Conservation (phyloP, 768 basidiomycete genomes). For the Tricholoma flavovirens region DNA sequence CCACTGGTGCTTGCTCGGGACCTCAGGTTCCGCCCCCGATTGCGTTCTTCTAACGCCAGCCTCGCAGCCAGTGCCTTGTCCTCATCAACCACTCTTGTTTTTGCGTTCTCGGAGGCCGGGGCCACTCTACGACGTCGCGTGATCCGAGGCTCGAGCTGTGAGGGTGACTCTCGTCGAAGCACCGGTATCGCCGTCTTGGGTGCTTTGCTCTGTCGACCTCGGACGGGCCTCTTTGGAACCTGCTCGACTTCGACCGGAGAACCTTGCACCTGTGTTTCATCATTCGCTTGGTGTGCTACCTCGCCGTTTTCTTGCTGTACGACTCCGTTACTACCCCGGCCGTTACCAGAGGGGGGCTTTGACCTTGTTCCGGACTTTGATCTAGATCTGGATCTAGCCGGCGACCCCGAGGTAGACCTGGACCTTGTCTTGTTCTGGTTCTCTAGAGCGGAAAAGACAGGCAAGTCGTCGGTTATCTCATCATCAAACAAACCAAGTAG, state of each 20-base stretch:
- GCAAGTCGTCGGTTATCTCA: conserved; percentile 16
- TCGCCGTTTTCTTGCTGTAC: neutral
- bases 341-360: neutral
- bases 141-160: neutral
- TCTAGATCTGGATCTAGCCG: neutral
- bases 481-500: conserved; percentile 19
- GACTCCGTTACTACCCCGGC: neutral
- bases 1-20: conserved; percentile 15
- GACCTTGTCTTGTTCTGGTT: conserved; percentile 8
- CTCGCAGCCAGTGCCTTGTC: conserved; percentile 23
- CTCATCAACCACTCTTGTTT: conserved; percentile 10
- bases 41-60: conserved; percentile 24
- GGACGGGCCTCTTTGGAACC: neutral
- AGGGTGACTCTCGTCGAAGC: neutral
- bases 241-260: neutral
- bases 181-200: conserved; percentile 6
- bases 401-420: neutral
- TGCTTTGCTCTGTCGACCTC: conserved; percentile 8
- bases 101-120: neutral
- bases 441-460: conserved; percentile 2
- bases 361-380: neutral
- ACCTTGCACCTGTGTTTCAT: neutral
- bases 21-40: conserved; percentile 18
- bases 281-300: neutral
- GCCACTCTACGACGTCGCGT: neutral